Base-by-base conservation (phyloP, 148 eudicot species). In the Heliosperma pusillum region DNA sequence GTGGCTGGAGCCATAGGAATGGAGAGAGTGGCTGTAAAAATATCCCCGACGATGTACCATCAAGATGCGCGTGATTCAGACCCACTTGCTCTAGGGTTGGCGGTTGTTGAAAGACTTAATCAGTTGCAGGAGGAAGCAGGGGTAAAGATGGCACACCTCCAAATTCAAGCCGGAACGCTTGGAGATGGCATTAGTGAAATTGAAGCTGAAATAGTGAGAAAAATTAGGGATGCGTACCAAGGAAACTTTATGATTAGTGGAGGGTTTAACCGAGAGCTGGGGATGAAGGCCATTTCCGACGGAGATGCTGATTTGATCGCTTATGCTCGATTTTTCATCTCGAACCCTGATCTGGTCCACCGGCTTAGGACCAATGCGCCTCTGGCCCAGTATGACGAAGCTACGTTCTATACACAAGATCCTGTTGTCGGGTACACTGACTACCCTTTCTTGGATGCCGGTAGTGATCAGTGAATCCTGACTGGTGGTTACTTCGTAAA, bases 231-330 rank as follows among this genome's bases (percentile, higher is more conserved):
- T 61, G 90, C 88, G 8, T 89, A 85, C 72, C 29, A 73, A 22
- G 98, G 97, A 64, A 91, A 88, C 72, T 87, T 89, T 74, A 83
- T 91, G 75, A 71, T 85, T 55, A 87, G 87, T 52, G 98, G 97
- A 40, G 97, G 95, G 8, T 89, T 73, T 76, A 82, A 83, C 21
- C 78, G 82, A 71, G 87, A 85, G 68, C 83, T 88, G 1, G 97
- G 91, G 57, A 79, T 81, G 29, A 83, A 85, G 65, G 93, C 91
- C 65, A 79, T 90, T 72, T 86, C 83, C 30, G 76, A 78, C 74
- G 97, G 89, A 8, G 89, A 90, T 81, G 93, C 93, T 55, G 96
- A 91, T 80, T 79, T 94, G 78, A 84, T 89, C 58, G 86, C 91
- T 6, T 91, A 81, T 72, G 98, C 94, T 1, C 81, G 95, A 7